Evolutionary conservation across 352 stramenopile species (phyloP).

Genomic region (Phytophthora citricola): DNA sequence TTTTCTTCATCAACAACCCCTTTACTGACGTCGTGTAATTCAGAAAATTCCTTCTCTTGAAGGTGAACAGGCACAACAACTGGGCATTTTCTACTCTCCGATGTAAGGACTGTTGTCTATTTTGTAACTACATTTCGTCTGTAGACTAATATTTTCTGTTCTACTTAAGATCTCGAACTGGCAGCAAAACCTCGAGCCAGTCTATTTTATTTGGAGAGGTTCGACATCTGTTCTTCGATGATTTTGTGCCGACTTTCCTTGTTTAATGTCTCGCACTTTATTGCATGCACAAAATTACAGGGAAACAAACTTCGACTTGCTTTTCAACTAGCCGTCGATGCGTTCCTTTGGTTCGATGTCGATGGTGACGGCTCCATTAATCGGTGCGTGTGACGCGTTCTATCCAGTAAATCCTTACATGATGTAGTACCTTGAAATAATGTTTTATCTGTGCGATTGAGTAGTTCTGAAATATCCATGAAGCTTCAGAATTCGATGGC

Average conservation of each 20-base stretch:
- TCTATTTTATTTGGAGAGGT: conserved; percentile 79
- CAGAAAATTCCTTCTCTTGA: conserved; percentile 85
- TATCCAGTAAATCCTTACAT: background rate
- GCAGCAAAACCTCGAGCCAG: conserved; percentile 30
- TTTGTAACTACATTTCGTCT: background rate
- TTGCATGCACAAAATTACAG: conserved; percentile 26
- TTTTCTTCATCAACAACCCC: background rate
- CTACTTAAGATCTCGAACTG: conserved; percentile 17
- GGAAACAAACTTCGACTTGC: conserved; percentile 83
- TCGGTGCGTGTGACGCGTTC: conserved; percentile 32
- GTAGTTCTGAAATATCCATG: conserved; percentile 67
- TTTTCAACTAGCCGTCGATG: conserved; percentile 84
- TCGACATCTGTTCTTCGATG: background rate
- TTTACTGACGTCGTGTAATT: background rate
- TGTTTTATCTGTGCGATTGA: conserved; percentile 4
- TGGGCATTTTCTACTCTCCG: conserved; percentile 86
- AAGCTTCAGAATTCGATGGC: conserved; percentile 69
- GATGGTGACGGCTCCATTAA: conserved; percentile 83
- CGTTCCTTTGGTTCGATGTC: conserved; percentile 88
- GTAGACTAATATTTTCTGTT: too few relatives aligned
- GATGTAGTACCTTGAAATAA: background rate
- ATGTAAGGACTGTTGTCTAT: conserved; percentile 41
- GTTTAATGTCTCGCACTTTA: background rate
- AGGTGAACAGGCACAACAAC: conserved; percentile 42
- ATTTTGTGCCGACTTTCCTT: background rate